These are phyloP conservation scores for Eucalyptus cladocalyx DNA, from an alignment of 345 rosid genomes.

Conservation along the genomic window DNA sequence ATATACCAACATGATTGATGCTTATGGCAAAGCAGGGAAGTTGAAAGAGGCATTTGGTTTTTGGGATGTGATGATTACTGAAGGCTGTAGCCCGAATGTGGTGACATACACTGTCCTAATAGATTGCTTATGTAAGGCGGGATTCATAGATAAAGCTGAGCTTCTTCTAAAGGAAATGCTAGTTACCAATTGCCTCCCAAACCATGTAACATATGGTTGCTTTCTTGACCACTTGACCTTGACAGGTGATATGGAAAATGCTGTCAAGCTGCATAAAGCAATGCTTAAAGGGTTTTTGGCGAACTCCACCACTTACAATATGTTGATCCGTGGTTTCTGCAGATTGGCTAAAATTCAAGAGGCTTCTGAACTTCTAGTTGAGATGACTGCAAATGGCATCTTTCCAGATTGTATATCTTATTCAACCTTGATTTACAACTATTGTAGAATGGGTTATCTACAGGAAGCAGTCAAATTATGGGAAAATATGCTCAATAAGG, in stretches of 20 bases:
- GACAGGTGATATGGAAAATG: slow-evolving; percentile 62
- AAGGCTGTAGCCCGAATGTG: slow-evolving; percentile 61
- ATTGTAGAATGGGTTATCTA: slow-evolving; percentile 41
- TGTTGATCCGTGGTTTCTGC: slow-evolving; percentile 73
- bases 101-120: slow-evolving; percentile 83
- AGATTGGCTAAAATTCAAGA: slow-evolving; percentile 55
- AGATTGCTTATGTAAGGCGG: slow-evolving; percentile 74
- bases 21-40: slow-evolving; percentile 61
- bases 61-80: slow-evolving; percentile 71
- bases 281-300: slow-evolving; percentile 56
- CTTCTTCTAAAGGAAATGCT: slow-evolving; percentile 51
- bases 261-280: slow-evolving; percentile 50
- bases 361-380: slow-evolving; percentile 40
- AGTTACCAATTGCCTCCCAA: slow-evolving; percentile 29
- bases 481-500: slow-evolving; percentile 55
- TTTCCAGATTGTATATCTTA: slow-evolving; percentile 81
- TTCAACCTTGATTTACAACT: slow-evolving; percentile 68
- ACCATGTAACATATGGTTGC: slow-evolving; percentile 73
- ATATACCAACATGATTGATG: slow-evolving; percentile 83
- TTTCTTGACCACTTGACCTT: slow-evolving; percentile 60
- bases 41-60: slow-evolving; percentile 49
- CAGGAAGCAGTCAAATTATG: slow-evolving; percentile 53
- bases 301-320: slow-evolving; percentile 60
- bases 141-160: slow-evolving; percentile 60
- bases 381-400: slow-evolving; percentile 45